Evolutionary conservation across 2,329 filamentous ascomycete species (phyloP).

Genomic region (Verticillium tricorpus): DNA sequence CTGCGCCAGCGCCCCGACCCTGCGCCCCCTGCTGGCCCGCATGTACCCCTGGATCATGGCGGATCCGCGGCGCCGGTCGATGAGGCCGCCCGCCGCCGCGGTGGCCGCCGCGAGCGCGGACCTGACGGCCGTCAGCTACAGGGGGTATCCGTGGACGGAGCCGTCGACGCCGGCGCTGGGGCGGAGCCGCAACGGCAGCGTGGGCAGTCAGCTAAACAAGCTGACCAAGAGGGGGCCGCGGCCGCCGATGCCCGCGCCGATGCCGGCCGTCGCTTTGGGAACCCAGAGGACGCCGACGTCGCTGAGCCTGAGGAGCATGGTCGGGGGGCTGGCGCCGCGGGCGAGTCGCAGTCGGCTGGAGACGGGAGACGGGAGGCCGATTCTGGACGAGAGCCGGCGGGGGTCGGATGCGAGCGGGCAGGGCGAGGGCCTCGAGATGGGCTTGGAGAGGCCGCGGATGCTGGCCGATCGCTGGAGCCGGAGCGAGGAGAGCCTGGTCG

Average conservation of each 20-base stretch:
- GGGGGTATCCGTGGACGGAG: conserved; percentile 24
- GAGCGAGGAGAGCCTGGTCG: conserved; percentile 25
- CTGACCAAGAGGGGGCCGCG: conserved; percentile 7
- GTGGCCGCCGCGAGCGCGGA: conserved; percentile 17
- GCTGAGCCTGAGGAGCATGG: conserved; percentile 21
- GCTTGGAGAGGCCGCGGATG: conserved; percentile 5
- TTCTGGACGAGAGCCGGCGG: conserved; percentile 4
- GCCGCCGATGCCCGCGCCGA: conserved; percentile 9
- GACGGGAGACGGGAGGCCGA: conserved; percentile 7
- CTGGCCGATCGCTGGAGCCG: conserved; percentile 14
- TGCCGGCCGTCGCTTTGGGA: conserved; percentile 9
- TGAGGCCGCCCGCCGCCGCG: not conserved
- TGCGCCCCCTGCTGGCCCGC: conserved; percentile 22
- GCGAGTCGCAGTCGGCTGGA: conserved; percentile 13
- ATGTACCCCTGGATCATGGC: conserved; percentile 20
- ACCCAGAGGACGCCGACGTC: conserved; percentile 20
- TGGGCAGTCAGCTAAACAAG: conserved; percentile 10
- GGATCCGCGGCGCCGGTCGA: conserved; percentile 8
- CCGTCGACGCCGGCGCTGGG: conserved; percentile 8
- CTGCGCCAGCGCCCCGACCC: conserved; percentile 27
- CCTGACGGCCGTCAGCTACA: conserved; percentile 23
- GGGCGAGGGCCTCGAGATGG: conserved; percentile 9
- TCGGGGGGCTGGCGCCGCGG: conserved; percentile 15
- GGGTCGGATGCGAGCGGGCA: conserved; percentile 9
- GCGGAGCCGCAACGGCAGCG: conserved; percentile 17